A percentile compares a stretch with the other conserved stretches of the same genome.
Evolutionary conservation across 768 basidiomycete species (phyloP).

Genomic region (Amanita muscaria): DNA sequence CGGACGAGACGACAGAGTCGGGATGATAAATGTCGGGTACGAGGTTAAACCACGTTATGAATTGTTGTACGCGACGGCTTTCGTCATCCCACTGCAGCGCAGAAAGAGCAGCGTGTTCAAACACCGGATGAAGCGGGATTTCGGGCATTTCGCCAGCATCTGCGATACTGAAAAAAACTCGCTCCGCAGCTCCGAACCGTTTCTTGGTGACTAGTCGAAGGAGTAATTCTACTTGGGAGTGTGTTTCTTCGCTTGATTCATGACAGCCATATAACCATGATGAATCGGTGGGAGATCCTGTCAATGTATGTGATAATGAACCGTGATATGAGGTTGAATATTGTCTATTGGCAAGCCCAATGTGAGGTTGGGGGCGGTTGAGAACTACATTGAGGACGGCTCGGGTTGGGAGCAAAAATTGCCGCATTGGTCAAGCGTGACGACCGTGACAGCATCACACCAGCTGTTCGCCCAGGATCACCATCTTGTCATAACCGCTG

Average conservation of each 20-base stretch:
- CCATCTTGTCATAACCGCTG: background rate
- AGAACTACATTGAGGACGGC: background rate
- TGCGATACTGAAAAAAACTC: background rate
- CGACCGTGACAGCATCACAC: no score
- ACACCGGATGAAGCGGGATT: slow-evolving; percentile 10
- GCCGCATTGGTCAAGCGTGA: no score
- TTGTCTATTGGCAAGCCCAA: background rate
- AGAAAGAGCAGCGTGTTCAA: slow-evolving; percentile 14
- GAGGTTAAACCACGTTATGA: slow-evolving; percentile 15
- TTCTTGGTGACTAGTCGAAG: background rate
- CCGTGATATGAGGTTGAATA: no score
- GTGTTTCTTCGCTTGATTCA: background rate
- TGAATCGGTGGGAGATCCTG: background rate
- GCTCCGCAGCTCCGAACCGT: slow-evolving; percentile 3
- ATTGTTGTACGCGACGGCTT: slow-evolving; percentile 2
- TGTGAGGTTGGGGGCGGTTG: background rate
- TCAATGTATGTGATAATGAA: no score
- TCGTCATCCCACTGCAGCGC: slow-evolving; percentile 11
- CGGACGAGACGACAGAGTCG: background rate
- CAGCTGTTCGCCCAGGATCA: background rate
- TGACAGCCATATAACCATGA: background rate
- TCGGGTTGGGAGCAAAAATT: no score
- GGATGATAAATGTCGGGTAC: slow-evolving; percentile 11
- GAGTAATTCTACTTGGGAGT: background rate
- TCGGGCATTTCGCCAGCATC: background rate